Evolutionary conservation across 495 filamentous ascomycete species (phyloP).

Genomic region (Talaromyces wortmannii): DNA sequence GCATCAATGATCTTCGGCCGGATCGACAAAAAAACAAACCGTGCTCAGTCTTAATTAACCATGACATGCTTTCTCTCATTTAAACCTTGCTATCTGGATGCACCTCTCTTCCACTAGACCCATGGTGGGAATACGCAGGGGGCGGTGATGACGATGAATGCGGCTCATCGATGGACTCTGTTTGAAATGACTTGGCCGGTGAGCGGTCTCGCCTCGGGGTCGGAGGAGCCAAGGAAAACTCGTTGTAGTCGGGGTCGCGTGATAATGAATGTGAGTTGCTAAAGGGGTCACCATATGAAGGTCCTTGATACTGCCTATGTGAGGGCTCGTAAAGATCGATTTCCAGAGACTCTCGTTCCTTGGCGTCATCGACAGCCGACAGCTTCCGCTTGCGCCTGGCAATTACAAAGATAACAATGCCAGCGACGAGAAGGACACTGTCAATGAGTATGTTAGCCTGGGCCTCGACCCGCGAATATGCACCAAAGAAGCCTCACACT

Average conservation of each 20-base stretch:
- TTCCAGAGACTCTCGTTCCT: constrained; percentile 4
- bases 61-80: background rate
- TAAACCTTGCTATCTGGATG: background rate
- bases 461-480: background rate
- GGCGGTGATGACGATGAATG: background rate
- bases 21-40: background rate
- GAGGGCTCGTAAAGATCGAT: constrained; percentile 3
- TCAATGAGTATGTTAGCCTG: background rate
- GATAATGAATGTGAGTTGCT: background rate
- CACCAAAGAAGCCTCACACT: background rate
- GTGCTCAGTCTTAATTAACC: no score
- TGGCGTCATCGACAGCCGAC: background rate
- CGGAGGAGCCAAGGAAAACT: constrained; percentile 4
- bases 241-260: constrained; percentile 4
- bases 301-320: background rate
- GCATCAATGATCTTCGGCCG: background rate
- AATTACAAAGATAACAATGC: background rate
- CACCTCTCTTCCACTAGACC: background rate
- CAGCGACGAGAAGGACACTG: constrained; percentile 1
- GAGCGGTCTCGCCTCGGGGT: background rate
- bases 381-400: constrained; percentile 1
- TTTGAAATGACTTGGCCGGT: background rate
- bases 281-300: background rate
- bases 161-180: background rate
- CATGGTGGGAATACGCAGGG: background rate